Evolutionary conservation across 2,329 filamentous ascomycete genomes (phyloP).

Genomic region (Trichoderma aggressivum): DNA sequence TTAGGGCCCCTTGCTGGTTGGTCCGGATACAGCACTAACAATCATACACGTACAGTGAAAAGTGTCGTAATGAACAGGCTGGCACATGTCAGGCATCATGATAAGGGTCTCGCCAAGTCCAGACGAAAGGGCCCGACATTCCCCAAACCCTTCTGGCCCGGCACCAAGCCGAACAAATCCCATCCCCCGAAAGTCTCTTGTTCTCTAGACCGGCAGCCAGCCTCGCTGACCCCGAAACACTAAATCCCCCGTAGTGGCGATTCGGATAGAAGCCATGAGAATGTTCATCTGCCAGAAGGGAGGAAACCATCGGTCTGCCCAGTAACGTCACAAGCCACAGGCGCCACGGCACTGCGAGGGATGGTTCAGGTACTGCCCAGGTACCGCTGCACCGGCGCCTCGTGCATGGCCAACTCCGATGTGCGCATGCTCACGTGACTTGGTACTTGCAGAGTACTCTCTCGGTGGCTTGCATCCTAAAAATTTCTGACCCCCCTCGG

Average conservation of each 20-base stretch:
- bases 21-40: background rate
- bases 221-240: slow-evolving; percentile 10
- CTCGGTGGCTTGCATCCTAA: slow-evolving; percentile 15
- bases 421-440: background rate
- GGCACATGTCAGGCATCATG: slow-evolving; percentile 15
- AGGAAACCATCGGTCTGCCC: slow-evolving; percentile 14
- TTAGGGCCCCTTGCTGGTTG: background rate
- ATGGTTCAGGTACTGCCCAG: background rate
- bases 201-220: background rate
- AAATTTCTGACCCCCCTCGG: slow-evolving; percentile 24
- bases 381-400: background rate
- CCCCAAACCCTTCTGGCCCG: background rate
- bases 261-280: slow-evolving; percentile 4
- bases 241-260: slow-evolving; percentile 8
- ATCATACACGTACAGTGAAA: background rate
- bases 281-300: background rate
- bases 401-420: background rate
- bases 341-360: slow-evolving; percentile 12
- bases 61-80: background rate
- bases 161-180: background rate
- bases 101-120: background rate
- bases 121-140: background rate
- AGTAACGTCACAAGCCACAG: slow-evolving; percentile 18
- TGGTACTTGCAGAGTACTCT: slow-evolving; percentile 7
- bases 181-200: background rate